Evolutionary conservation across 805 yeast genomes (phyloP).

Genomic region (Candida silvicultrix): DNA sequence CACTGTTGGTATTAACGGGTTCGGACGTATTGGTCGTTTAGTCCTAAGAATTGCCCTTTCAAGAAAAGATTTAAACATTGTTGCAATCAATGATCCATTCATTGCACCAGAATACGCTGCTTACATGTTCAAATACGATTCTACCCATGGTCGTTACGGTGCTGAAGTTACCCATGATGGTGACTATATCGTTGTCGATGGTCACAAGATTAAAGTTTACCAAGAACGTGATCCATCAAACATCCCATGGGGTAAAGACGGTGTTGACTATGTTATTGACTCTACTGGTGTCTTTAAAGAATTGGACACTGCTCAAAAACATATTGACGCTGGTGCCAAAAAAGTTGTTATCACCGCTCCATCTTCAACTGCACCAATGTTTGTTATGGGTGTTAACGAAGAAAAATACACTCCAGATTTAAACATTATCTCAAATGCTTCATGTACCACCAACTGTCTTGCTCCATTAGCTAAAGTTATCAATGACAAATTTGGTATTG

Average conservation of each 20-base stretch:
- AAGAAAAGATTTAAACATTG: conserved; percentile 49
- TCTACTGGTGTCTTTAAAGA: conserved; percentile 71
- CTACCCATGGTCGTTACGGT: conserved; percentile 59
- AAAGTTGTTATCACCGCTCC: conserved; percentile 71
- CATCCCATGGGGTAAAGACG: conserved; percentile 61
- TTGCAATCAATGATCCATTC: conserved; percentile 67
- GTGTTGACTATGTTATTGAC: conserved; percentile 60
- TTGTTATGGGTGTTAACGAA: conserved; percentile 65
- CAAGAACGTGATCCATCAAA: conserved; percentile 63
- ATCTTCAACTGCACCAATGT: conserved; percentile 67
- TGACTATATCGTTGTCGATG: conserved; percentile 46
- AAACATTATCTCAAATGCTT: conserved; percentile 61
- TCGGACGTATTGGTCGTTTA: conserved; percentile 69
- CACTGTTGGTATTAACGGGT: conserved; percentile 64
- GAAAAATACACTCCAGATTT: conserved; percentile 50
- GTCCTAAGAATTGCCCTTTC: conserved; percentile 55
- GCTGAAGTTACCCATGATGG: conserved; percentile 54
- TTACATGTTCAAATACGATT: conserved; percentile 71
- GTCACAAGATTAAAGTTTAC: conserved; percentile 42
- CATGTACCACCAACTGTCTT: conserved; percentile 70
- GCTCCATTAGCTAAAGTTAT: conserved; percentile 69
- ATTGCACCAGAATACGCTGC: conserved; percentile 64
- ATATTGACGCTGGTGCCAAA: conserved; percentile 69
- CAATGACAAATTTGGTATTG: conserved; percentile 60
- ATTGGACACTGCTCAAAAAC: conserved; percentile 59